Conservation (phyloP, 2,329 filamentous ascomycete species). For the Basipetospora chlamydospora region DNA sequence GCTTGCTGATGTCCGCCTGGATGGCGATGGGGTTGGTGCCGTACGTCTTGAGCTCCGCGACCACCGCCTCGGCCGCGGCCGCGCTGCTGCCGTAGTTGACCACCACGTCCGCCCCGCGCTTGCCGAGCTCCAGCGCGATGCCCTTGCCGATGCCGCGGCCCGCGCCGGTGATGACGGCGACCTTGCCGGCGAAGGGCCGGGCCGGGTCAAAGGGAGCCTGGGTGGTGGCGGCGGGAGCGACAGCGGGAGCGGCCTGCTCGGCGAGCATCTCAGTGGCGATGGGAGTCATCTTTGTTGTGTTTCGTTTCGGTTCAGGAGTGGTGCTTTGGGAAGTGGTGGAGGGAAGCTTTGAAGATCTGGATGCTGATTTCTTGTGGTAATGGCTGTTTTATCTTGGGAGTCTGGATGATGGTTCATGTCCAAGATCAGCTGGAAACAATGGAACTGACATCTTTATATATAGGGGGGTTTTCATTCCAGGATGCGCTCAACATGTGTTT, state of each 20-base stretch:
- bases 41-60: constrained; percentile 37
- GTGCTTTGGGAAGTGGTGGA: not conserved
- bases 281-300: constrained; percentile 9
- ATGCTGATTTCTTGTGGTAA: no score
- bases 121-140: constrained; percentile 52
- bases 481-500: no score
- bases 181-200: constrained; percentile 32
- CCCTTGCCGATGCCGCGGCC: constrained; percentile 53
- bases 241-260: not conserved
- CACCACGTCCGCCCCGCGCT: constrained; percentile 48
- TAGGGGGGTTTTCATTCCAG: no score
- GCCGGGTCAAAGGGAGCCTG: constrained; percentile 13
- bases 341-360: no score
- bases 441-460: no score
- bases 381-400: no score
- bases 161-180: constrained; percentile 48
- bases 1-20: constrained; percentile 50
- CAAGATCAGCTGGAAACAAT: no score
- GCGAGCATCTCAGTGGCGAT: constrained; percentile 6
- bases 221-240: not conserved
- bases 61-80: constrained; percentile 39
- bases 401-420: no score
- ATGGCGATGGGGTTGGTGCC: constrained; percentile 43
- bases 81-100: constrained; percentile 51
- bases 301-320: not conserved